phyloP scores from a whole-genome alignment of 179 eudicot genomes.

The Silene vulgaris region DNA sequence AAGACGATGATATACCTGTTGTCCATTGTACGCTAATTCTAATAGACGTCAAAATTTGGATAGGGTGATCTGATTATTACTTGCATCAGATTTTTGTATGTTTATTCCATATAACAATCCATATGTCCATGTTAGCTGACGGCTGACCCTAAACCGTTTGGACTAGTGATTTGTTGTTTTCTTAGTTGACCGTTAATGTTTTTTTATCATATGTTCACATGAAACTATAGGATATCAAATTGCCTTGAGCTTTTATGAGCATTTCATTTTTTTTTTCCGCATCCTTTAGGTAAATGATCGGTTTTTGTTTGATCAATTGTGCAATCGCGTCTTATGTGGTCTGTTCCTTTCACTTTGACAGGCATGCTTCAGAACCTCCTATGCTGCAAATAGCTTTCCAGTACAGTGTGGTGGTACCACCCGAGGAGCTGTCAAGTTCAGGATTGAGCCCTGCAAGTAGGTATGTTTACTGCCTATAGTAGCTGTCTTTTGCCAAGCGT shows the following conservation, averaged over 20 bases:
- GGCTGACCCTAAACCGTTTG: not conserved
- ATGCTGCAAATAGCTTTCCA: slow-evolving; percentile 92
- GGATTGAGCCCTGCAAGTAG: slow-evolving; percentile 59
- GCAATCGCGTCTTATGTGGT: slow-evolving; percentile 11
- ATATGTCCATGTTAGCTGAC: not conserved
- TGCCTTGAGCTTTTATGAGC: slow-evolving; percentile 12
- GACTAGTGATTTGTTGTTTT: not conserved
- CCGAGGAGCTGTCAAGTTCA: slow-evolving; percentile 60
- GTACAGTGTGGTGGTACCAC: slow-evolving; percentile 87
- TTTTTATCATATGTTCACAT: not conserved
- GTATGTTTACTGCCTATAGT: slow-evolving; percentile 35
- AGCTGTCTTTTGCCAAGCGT: not conserved
- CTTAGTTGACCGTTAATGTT: not conserved
- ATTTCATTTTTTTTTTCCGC: not conserved
- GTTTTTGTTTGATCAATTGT: slow-evolving; percentile 9
- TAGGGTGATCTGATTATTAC: slow-evolving; percentile 3
- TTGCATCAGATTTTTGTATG: not conserved
- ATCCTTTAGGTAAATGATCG: not conserved
- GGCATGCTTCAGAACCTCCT: slow-evolving; percentile 73
- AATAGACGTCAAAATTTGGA: not conserved
- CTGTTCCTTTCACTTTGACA: slow-evolving; percentile 31
- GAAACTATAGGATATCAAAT: not conserved
- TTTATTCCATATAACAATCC: not conserved
- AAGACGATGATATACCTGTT: not conserved
- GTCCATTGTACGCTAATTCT: not conserved